Base-by-base conservation (phyloP, 2,329 filamentous ascomycete species). In the Thielaviopsis populi region DNA sequence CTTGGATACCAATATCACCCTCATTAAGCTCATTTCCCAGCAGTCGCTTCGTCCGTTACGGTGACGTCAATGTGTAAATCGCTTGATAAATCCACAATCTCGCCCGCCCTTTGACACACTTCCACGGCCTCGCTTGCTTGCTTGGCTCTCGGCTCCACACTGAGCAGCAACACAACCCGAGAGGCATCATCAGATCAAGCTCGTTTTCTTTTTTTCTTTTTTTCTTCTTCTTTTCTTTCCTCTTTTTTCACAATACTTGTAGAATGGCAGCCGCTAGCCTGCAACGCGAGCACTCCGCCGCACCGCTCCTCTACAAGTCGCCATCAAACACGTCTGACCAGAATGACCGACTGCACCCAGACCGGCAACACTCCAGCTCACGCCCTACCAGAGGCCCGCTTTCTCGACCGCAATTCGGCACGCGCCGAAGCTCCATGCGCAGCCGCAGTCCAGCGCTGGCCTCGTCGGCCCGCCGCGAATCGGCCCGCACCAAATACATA, bases 401-500 rank as follows among this genome's bases (percentile, higher is more conserved):
- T 62, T 33, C 59, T 59, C 17, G 54, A 30, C 24, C 53, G 27
- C 53, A 56, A 2, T 56, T 62, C 27, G 27, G 46, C 53, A 61
- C 62, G 15, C 69, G 67, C 37, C 79, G 83, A 64, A 78, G 82
- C 64, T 87, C 85, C 50, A 85, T 95, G 75, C 84, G 87, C 70
- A 91, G 89, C 71, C 80, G 83, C 69, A 91, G 87, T 71, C 88
- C 89, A n/a, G 65, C 42, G 8, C 62, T 66, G 6, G 61, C 56
- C 30, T 81, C 84, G 48, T 70, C 71, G 54, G 70, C 70, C 53
- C 73, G 72, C 17, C 72, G 72, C 46, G 71, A 71, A 22, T 70
- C 73, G 37, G 91, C 89, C 42, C 83, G 83, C 71, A 87, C 83
- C 72, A 90, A 90, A 75, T 97, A 99, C 75, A 86, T 88, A 27